Evolutionary conservation across 2,329 filamentous ascomycete species (phyloP).

Genomic region (Trichoderma aggressivum): DNA sequence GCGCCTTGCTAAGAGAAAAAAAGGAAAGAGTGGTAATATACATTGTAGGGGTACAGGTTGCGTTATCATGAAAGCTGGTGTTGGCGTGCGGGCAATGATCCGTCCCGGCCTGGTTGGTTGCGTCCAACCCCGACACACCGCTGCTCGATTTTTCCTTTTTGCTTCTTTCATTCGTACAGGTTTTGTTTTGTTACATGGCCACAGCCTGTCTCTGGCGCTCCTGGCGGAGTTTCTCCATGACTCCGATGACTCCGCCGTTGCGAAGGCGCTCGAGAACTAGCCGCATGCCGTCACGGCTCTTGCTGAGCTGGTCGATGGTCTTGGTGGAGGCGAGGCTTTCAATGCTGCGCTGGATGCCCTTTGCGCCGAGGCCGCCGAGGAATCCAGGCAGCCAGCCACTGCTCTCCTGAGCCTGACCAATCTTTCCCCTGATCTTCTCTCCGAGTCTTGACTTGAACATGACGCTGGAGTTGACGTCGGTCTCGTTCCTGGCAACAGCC

Average conservation of each 20-base stretch:
- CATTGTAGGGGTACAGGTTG: conserved; percentile 28
- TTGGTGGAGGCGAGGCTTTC: conserved; percentile 75
- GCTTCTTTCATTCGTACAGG: not conserved
- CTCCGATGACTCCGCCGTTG: conserved; percentile 55
- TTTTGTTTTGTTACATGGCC: conserved; percentile 14
- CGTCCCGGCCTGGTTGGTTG: not conserved
- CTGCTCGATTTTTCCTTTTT: not conserved
- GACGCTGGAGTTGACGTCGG: conserved; percentile 70
- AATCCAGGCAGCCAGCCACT: conserved; percentile 52
- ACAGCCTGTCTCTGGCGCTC: conserved; percentile 37
- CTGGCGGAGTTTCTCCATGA: conserved; percentile 53
- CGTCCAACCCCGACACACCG: not conserved
- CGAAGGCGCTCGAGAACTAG: conserved; percentile 70
- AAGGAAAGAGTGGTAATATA: conserved; percentile 32
- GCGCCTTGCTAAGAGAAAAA: conserved; percentile 36
- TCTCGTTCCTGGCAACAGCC: conserved; percentile 39
- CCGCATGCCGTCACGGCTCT: conserved; percentile 79
- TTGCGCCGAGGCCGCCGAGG: conserved; percentile 60
- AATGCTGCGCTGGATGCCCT: conserved; percentile 73
- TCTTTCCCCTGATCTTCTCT: conserved; percentile 58
- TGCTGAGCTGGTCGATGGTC: conserved; percentile 73
- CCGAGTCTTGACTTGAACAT: conserved; percentile 70
- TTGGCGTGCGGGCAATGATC: not conserved
- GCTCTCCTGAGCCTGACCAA: conserved; percentile 46
- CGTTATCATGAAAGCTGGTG: conserved; percentile 19